Evolutionary conservation across 768 basidiomycete genomes (phyloP).

Genomic region (Amanita molliuscula): DNA sequence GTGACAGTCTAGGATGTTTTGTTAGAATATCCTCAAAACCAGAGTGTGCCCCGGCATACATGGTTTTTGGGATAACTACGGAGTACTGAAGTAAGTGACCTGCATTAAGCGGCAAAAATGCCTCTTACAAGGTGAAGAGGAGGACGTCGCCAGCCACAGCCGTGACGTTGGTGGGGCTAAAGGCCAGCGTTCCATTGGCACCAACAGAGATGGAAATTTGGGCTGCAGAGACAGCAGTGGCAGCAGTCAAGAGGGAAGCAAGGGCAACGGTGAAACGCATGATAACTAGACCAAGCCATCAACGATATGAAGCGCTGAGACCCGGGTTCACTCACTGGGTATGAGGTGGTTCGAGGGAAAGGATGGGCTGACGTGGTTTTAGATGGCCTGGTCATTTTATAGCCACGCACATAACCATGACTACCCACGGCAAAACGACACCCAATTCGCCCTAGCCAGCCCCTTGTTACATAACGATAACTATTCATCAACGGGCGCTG

Average conservation of each 20-base stretch:
- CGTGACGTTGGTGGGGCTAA: slow-evolving; percentile 27
- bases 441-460: not conserved
- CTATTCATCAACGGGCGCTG: too few species aligned
- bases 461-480: too few species aligned
- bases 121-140: slow-evolving; percentile 41
- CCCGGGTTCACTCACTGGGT: slow-evolving; percentile 6
- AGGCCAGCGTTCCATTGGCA: slow-evolving; percentile 26
- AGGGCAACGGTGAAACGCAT: slow-evolving; percentile 43
- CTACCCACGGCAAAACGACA: not conserved
- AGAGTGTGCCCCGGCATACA: not conserved
- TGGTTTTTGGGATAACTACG: slow-evolving; percentile 8
- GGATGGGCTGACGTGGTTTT: not conserved
- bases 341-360: not conserved
- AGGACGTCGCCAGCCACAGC: slow-evolving; percentile 37
- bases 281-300: slow-evolving; percentile 13
- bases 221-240: slow-evolving; percentile 26
- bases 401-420: not conserved
- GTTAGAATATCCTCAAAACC: not conserved
- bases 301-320: slow-evolving; percentile 11
- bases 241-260: slow-evolving; percentile 28
- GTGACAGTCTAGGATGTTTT: slow-evolving; percentile 35
- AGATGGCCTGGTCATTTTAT: not conserved
- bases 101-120: not conserved
- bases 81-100: not conserved
- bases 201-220: slow-evolving; percentile 32